These are phyloP conservation scores for Bipolaris oryzae DNA, from an alignment of 2,329 filamentous ascomycete species.

Conservation along the genomic window DNA sequence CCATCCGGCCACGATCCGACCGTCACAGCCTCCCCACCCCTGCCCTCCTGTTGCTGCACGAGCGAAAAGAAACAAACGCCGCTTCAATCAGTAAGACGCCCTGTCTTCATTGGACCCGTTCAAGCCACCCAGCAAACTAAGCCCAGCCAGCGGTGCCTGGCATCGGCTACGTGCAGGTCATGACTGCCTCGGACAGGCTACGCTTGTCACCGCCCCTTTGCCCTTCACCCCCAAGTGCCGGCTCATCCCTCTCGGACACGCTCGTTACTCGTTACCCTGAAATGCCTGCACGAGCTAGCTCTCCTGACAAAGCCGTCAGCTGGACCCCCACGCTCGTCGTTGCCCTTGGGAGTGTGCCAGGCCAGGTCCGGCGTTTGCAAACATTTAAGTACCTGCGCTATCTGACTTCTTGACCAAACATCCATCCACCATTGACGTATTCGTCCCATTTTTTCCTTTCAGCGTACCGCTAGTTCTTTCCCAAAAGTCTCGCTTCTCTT, in stretches of 20 bases:
- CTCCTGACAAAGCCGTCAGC: slow-evolving; percentile 44
- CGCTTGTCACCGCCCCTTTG: slow-evolving; percentile 45
- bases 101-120: slow-evolving; percentile 35
- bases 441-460: slow-evolving; percentile 38
- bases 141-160: slow-evolving; percentile 44
- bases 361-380: slow-evolving; percentile 33
- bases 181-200: slow-evolving; percentile 29
- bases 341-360: slow-evolving; percentile 22
- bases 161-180: slow-evolving; percentile 36
- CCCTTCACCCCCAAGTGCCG: slow-evolving; percentile 36
- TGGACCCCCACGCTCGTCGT: slow-evolving; percentile 47
- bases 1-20: slow-evolving; percentile 44
- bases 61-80: slow-evolving; percentile 44
- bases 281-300: slow-evolving; percentile 39
- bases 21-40: slow-evolving; percentile 30
- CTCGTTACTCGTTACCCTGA: slow-evolving; percentile 30
- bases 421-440: slow-evolving; percentile 44
- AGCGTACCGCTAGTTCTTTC: slow-evolving; percentile 40
- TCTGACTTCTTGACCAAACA: slow-evolving; percentile 35
- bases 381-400: slow-evolving; percentile 48
- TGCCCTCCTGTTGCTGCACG: slow-evolving; percentile 28
- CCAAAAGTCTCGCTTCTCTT: slow-evolving; percentile 37
- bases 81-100: slow-evolving; percentile 30
- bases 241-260: slow-evolving; percentile 30
- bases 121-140: slow-evolving; percentile 24